phyloP scores from a whole-genome alignment of 1,139 yeast genomes.

The Pichia sp. region DNA sequence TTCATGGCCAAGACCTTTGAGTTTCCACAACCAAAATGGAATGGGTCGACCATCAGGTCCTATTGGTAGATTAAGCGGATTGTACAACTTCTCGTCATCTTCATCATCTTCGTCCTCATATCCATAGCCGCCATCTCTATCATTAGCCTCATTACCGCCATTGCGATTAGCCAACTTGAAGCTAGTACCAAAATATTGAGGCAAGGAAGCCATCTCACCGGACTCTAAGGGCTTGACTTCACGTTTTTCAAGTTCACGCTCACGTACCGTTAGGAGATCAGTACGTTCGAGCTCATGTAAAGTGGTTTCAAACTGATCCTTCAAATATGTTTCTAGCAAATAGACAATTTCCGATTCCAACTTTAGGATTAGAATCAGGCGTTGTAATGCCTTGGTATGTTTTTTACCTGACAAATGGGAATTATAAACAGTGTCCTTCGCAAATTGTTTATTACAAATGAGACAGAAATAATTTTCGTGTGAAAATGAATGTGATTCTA shows the following conservation, averaged over 20 bases:
- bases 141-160: conserved; percentile 22
- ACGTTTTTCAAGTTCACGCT: conserved; percentile 52
- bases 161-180: not conserved
- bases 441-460: conserved; percentile 61
- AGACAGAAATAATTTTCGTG: conserved; percentile 43
- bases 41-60: conserved; percentile 92
- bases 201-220: conserved; percentile 5
- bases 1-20: conserved; percentile 76
- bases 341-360: conserved; percentile 37
- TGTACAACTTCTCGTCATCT: conserved; percentile 27
- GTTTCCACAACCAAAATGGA: conserved; percentile 88
- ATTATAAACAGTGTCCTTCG: conserved; percentile 60
- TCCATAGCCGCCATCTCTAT: conserved; percentile 21
- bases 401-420: conserved; percentile 75
- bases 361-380: conserved; percentile 17
- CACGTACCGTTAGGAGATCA: conserved; percentile 70
- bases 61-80: conserved; percentile 62
- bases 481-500: not conserved
- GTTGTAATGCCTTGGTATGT: conserved; percentile 46
- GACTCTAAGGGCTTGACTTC: conserved; percentile 35
- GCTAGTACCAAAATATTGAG: conserved; percentile 19
- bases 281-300: conserved; percentile 61
- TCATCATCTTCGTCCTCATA: conserved; percentile 23
- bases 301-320: conserved; percentile 45
- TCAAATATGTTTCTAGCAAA: conserved; percentile 35